Evolutionary conservation across 306 rosid genomes (phyloP).

Genomic region (Dryas alaskensis): DNA sequence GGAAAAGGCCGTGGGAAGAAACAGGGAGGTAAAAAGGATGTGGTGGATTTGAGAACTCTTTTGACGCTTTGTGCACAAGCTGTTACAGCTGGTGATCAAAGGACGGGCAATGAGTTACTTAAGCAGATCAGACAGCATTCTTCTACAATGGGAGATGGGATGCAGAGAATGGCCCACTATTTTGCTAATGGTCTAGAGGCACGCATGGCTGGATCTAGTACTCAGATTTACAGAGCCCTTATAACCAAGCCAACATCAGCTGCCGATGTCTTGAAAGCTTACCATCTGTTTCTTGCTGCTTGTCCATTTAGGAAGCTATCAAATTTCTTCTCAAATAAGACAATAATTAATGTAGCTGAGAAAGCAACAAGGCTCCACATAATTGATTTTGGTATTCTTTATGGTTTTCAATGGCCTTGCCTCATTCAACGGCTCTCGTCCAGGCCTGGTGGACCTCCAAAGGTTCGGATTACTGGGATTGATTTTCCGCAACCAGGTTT

Average conservation of each 20-base stretch:
- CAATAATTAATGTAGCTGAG: constrained; percentile 35
- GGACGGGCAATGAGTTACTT: constrained; percentile 26
- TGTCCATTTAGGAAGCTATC: constrained; percentile 41
- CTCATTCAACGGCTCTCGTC: constrained; percentile 29
- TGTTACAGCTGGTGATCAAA: constrained; percentile 31
- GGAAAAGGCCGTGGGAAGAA: constrained; percentile 36
- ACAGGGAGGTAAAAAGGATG: constrained; percentile 30
- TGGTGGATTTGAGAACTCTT: constrained; percentile 40
- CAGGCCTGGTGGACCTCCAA: constrained; percentile 38
- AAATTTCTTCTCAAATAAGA: constrained; percentile 34
- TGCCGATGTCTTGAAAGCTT: constrained; percentile 40
- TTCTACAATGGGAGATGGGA: constrained; percentile 33
- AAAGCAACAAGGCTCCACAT: constrained; percentile 38
- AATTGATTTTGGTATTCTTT: constrained; percentile 36
- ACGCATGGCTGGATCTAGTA: constrained; percentile 38
- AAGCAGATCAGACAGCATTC: constrained; percentile 40
- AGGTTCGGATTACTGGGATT: constrained; percentile 39
- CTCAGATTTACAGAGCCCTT: constrained; percentile 33
- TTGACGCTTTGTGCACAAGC: constrained; percentile 42
- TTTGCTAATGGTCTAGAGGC: constrained; percentile 46
- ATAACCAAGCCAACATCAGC: constrained; percentile 36
- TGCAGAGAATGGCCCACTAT: constrained; percentile 39
- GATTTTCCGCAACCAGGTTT: constrained; percentile 44
- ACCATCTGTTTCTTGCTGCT: constrained; percentile 36
- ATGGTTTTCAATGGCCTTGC: constrained; percentile 43